These are phyloP conservation scores for Exophiala mesophila DNA, from an alignment of 2,329 filamentous ascomycete species.

Conservation along the genomic window DNA sequence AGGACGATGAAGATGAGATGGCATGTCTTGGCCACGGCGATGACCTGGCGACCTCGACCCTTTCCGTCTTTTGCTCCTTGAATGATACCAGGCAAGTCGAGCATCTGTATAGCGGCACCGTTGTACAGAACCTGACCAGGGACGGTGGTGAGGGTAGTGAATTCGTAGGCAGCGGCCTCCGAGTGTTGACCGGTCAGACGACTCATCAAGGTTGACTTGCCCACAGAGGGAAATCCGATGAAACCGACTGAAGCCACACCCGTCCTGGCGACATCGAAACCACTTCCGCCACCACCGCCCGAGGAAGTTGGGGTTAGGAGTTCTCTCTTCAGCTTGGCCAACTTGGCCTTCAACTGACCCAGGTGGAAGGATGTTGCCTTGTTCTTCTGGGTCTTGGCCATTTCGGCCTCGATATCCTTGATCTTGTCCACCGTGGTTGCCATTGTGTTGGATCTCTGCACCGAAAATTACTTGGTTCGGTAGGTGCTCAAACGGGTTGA, in stretches of 20 bases:
- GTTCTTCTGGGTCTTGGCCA: conserved; percentile 96
- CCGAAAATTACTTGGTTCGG: not conserved
- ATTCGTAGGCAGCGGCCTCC: conserved; percentile 95
- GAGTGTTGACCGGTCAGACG: conserved; percentile 92
- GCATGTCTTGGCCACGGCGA: conserved; percentile 97
- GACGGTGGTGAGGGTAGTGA: conserved; percentile 95
- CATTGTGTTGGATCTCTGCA: conserved; percentile 56
- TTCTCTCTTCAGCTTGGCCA: conserved; percentile 96
- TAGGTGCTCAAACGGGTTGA: conserved; percentile 14
- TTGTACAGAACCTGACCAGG: conserved; percentile 96
- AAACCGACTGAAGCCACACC: conserved; percentile 96
- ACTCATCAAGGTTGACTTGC: conserved; percentile 97
- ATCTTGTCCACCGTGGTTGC: conserved; percentile 98
- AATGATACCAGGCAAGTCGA: conserved; percentile 97
- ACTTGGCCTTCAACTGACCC: conserved; percentile 92
- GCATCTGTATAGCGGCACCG: conserved; percentile 94
- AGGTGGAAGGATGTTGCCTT: conserved; percentile 92
- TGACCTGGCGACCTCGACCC: conserved; percentile 94
- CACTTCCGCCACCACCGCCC: conserved; percentile 77
- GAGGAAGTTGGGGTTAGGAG: conserved; percentile 76
- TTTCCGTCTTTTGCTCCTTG: conserved; percentile 98
- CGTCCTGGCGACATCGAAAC: conserved; percentile 96
- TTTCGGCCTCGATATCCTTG: conserved; percentile 95
- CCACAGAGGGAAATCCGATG: conserved; percentile 96
- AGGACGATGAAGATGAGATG: conserved; percentile 98